Conservation (phyloP, 345 rosid species). For the Diplotaxis tenuifolia region DNA sequence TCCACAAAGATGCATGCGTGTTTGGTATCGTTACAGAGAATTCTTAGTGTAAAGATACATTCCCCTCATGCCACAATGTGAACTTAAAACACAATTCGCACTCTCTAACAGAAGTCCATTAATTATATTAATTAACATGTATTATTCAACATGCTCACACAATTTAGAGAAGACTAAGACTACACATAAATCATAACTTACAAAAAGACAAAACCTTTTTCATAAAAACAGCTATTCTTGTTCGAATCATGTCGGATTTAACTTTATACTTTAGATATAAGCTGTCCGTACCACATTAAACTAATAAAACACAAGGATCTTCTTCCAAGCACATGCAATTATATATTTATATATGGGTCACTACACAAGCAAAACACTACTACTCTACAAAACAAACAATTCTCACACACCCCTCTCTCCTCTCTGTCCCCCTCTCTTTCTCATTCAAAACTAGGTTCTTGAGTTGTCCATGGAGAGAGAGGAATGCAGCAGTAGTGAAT, state of each 20-base stretch:
- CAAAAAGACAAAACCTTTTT: slow-evolving; percentile 8
- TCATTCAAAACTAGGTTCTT: slow-evolving; percentile 6
- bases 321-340: slow-evolving; percentile 11
- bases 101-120: neutral
- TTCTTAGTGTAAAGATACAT: slow-evolving; percentile 37
- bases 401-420: neutral
- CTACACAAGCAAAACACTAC: neutral
- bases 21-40: slow-evolving; percentile 32
- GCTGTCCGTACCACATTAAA: slow-evolving; percentile 18
- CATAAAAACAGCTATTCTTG: slow-evolving; percentile 25
- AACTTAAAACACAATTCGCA: slow-evolving; percentile 11
- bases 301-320: slow-evolving; percentile 23
- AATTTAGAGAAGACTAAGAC: slow-evolving; percentile 8
- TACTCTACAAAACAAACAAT: neutral
- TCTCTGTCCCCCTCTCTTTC: neutral
- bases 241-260: slow-evolving; percentile 14
- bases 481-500: slow-evolving; percentile 73
- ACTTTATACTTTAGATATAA: slow-evolving; percentile 25
- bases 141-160: slow-evolving; percentile 14
- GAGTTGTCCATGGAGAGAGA: slow-evolving; percentile 31
- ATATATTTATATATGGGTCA: slow-evolving; percentile 3
- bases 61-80: slow-evolving; percentile 28
- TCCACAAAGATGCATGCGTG: slow-evolving; percentile 27
- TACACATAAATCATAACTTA: slow-evolving; percentile 20
- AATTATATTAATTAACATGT: neutral